Conservation (phyloP, 805 yeast species). For the Priceomyces medius region DNA sequence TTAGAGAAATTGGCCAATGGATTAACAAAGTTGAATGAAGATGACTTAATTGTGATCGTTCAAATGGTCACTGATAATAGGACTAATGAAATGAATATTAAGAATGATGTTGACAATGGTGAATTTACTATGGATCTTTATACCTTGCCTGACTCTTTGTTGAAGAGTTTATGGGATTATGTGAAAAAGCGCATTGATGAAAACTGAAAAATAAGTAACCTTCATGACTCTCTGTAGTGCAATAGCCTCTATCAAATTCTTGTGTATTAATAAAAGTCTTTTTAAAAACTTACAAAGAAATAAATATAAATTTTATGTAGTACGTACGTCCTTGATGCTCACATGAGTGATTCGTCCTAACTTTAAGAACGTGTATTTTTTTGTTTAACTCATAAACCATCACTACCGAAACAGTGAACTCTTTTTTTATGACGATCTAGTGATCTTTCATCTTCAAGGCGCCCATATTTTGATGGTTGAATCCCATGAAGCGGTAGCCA, state of each 20-base stretch:
- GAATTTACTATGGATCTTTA: conserved; percentile 95
- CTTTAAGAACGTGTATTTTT: too few species aligned
- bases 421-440: too few species aligned
- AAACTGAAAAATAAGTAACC: conserved; percentile 11
- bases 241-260: conserved; percentile 4
- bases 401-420: too few species aligned
- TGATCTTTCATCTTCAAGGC: too few species aligned
- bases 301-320: not conserved
- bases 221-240: not conserved
- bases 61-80: conserved; percentile 97
- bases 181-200: conserved; percentile 66
- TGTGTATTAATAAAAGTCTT: conserved; percentile 8
- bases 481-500: conserved; percentile 83
- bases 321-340: conserved; percentile 1
- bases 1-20: conserved; percentile 89
- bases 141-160: conserved; percentile 85
- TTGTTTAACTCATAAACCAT: too few species aligned
- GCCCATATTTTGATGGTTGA: conserved; percentile 68
- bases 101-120: conserved; percentile 94
- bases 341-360: not conserved
- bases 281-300: not conserved
- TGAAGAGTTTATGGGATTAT: conserved; percentile 93
- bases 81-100: conserved; percentile 92
- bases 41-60: conserved; percentile 89
- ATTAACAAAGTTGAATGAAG: conserved; percentile 83